A percentile compares a stretch with the other conserved stretches of the same genome.
phyloP scores from a whole-genome alignment of 2,329 filamentous ascomycete species.

The Lasiodiplodia theobromae region DNA sequence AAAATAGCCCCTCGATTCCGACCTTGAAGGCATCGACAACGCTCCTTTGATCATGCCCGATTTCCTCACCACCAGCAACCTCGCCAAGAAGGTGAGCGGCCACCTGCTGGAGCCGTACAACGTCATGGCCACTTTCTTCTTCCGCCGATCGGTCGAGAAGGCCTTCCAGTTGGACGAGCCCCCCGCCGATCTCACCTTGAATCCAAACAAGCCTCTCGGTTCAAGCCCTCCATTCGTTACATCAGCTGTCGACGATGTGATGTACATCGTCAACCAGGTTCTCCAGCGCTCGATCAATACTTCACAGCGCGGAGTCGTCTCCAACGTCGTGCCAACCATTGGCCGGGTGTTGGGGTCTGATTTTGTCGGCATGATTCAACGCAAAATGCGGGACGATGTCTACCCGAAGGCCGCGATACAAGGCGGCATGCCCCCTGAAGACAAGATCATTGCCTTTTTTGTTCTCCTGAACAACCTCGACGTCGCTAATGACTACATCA shows the following conservation, averaged over 20 bases:
- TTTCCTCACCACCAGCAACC: slow-evolving; percentile 78
- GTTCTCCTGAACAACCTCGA: slow-evolving; percentile 96
- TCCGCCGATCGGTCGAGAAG: slow-evolving; percentile 94
- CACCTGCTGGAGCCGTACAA: slow-evolving; percentile 85
- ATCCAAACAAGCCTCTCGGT: slow-evolving; percentile 72
- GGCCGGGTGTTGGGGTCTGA: slow-evolving; percentile 83
- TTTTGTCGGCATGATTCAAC: slow-evolving; percentile 95
- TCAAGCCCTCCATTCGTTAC: slow-evolving; percentile 89
- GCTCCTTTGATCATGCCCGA: slow-evolving; percentile 70
- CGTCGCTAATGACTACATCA: slow-evolving; percentile 87
- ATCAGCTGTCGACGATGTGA: slow-evolving; percentile 95
- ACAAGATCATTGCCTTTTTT: slow-evolving; percentile 86
- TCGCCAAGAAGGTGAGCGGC: slow-evolving; percentile 78
- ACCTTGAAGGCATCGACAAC: slow-evolving; percentile 62
- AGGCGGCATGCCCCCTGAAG: slow-evolving; percentile 84
- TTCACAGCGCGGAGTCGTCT: slow-evolving; percentile 79
- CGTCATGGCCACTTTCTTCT: slow-evolving; percentile 93
- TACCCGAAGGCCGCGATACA: slow-evolving; percentile 83
- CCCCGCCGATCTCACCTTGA: slow-evolving; percentile 79
- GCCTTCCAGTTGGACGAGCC: slow-evolving; percentile 95
- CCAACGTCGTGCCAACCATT: slow-evolving; percentile 78
- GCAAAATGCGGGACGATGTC: slow-evolving; percentile 95
- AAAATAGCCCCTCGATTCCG: slow-evolving; percentile 40
- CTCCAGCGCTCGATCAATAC: slow-evolving; percentile 87
- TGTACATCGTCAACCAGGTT: slow-evolving; percentile 97